Percentiles rank a stretch among this genome's conserved stretches.
These are phyloP conservation scores for Wallacemonas sp. DNA, from an alignment of 208 protist genomes.

Conservation along the genomic window DNA sequence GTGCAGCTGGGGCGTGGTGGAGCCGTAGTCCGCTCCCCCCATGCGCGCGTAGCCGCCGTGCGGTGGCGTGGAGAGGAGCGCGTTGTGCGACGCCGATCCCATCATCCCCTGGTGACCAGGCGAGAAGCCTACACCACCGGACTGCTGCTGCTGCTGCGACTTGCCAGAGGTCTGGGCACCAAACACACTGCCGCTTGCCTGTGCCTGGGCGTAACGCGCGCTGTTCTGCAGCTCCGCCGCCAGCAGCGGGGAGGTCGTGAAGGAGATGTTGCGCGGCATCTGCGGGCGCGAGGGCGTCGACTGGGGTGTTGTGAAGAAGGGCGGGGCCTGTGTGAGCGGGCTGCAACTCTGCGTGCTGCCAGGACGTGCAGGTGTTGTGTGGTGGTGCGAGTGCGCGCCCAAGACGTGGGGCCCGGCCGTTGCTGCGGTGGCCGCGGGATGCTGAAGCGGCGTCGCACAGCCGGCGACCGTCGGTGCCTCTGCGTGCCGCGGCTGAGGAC, in stretches of 20 bases:
- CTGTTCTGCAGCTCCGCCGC: conserved; percentile 5
- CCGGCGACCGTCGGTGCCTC: not conserved
- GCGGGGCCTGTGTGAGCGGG: not conserved
- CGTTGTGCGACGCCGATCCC: too few species aligned
- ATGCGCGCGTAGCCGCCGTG: not conserved
- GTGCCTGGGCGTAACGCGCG: too few species aligned
- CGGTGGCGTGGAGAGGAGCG: not conserved
- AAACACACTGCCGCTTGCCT: too few species aligned
- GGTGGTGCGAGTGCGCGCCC: too few species aligned
- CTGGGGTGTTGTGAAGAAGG: conserved; percentile 8
- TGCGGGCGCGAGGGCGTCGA: not conserved
- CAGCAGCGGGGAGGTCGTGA: conserved; percentile 9
- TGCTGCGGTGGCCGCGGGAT: too few species aligned
- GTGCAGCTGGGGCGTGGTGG: not conserved
- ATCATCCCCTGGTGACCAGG: too few species aligned
- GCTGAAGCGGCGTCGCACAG: not conserved
- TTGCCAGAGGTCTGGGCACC: too few species aligned
- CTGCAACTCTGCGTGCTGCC: not conserved
- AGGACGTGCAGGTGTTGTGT: too few species aligned
- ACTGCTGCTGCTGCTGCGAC: too few species aligned
- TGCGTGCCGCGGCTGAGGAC: not conserved
- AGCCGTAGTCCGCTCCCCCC: too few species aligned
- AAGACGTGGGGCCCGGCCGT: too few species aligned
- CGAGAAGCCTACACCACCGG: too few species aligned
- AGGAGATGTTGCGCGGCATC: not conserved